phyloP scores from a whole-genome alignment of 176 grass and related monocot species.

The sorghum (Sorghum bicolor) region Sorghum_bicolor_NCBIv3 NC_012871.2:704001-704500 shows the following conservation, averaged over 20 bases:
- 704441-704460: not conserved
- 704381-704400: not conserved
- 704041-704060: slow-evolving; percentile 14
- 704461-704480: not conserved
- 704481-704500: not conserved
- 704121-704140: slow-evolving; percentile 40
- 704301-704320: not conserved
- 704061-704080: slow-evolving; percentile 31
- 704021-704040: slow-evolving; percentile 23
- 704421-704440: not conserved
- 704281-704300: not conserved
- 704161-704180: not conserved
- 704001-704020: slow-evolving; percentile 34
- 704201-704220: not conserved
- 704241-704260: not conserved
- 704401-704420: not conserved
- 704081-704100: slow-evolving; percentile 22
- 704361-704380: not conserved
- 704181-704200: not conserved
- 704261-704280: not conserved
- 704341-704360: not conserved
- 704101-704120: slow-evolving; percentile 45
- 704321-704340: not conserved
- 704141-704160: slow-evolving; percentile 6
- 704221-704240: not conserved